Base-by-base conservation (phyloP, 2,329 filamentous ascomycete species). In the Penicillium sp. region DNA sequence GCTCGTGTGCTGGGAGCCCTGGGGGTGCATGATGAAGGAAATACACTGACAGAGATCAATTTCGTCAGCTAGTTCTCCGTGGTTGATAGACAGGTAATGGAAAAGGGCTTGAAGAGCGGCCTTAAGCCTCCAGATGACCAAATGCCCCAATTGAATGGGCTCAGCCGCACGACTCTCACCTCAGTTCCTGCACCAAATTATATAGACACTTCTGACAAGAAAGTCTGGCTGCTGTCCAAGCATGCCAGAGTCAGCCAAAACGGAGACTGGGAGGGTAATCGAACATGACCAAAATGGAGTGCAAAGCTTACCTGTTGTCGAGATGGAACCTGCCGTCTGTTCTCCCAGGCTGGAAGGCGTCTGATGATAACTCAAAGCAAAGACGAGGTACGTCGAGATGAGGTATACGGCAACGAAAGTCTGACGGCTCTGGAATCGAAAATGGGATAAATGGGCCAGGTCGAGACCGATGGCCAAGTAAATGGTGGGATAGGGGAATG, bases 401-500 rank as follows among this genome's bases (percentile, higher is more conserved):
- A 31, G n/a, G 28, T 45, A 39, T 43, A 50, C 35, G 47, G 22
- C 35, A 51, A 44, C 29, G 45, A 53, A 51, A 44, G 39, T 32
- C 33, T 44, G 46, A 43, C 19, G 45, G 34, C 32, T 52, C 45
- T 50, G 43, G 13, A 39, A 40, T 26, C 13, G 44, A 32, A 19
- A 12, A 44, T n/a, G 17, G 19, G 29, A 34, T 34, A 34, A 34
- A 44, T 44, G n/a, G 15, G 29, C 29, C 42, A 13, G 51, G 45
- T 44, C 31, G 41, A 49, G 15, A 29, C 21, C 52, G 53, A 52
- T 52, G 21, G 70, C 26, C n/a, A 31, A 31, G 15, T 17, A 40
- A 39, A 17, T 26, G 22, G 37, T 75, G 13, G 59, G 62, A 55
- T 45, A 44, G 40, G 8, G 54, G 43, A 57, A 51, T 48, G 49